Evolutionary conservation across 1,284 basidiomycete species (phyloP), one percentile per base, ranked within the genome.

Genomic region (Puccinia polysora): DNA sequence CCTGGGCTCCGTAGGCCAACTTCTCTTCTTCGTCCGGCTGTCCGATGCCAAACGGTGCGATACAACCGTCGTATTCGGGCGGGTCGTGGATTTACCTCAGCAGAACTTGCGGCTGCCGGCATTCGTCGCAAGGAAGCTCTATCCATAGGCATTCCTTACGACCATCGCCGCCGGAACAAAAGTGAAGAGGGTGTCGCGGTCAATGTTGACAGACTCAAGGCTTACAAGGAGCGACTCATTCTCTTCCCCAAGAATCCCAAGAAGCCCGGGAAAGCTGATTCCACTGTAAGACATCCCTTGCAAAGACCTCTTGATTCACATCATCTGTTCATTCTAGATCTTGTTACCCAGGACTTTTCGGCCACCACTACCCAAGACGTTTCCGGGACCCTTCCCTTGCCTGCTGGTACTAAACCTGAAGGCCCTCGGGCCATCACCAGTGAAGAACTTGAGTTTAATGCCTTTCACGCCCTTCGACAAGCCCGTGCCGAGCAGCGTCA

Each of bases 61-160:
- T 98, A 98, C 89, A 98, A 98, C 87, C 88, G 89, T 83, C 96
- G 97, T 84, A 81, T 97, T 80, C 91, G 95, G 78, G 91, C 93
- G 82, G 95, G 95, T 76, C 90, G 93, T 79, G 95, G 95, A 75
- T 98, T 98, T 86, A 95, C 95, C 76, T 82, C 91, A 70, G 86
- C 87, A 74, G 95, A 98, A 83, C 85, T 98, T 81, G 97, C 95
- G 86, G 91, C 90, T 81, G 96, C 95, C 76, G 96, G 96, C 74
- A 86, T 98, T 81, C 88, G 89, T 79, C 88, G 86, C 84, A 97
- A 97, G 85, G 88, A 93, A 83, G 96, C 96, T 53, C 87, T 88
- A 75, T 87, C 90, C 78, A 83, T 98, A 78, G 95, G 95, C 75
- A 91, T 98, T 79, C 88, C 91, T 76, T 92, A 97, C 77, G 95